phyloP scores from a whole-genome alignment of 257 asterid species.

The Fraxinus americana region DNA sequence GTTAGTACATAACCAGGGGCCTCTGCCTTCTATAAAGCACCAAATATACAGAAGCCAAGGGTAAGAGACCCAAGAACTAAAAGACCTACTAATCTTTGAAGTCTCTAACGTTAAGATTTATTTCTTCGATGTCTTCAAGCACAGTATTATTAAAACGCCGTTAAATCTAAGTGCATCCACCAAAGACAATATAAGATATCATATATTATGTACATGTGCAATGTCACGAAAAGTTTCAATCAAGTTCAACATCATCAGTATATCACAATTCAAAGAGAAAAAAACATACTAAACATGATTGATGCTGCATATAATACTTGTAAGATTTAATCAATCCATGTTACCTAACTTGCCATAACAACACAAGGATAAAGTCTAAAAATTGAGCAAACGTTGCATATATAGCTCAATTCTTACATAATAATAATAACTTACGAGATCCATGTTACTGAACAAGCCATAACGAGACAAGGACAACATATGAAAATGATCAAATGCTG shows the following conservation, averaged over 20 bases:
- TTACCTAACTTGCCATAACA: no score
- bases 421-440: no score
- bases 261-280: neutral
- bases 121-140: neutral
- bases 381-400: neutral
- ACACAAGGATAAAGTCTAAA: no score
- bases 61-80: neutral
- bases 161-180: neutral
- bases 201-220: neutral
- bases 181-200: neutral
- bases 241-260: neutral
- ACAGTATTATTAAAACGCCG: neutral
- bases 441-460: neutral
- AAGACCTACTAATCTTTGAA: neutral
- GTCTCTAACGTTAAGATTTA: neutral
- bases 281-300: neutral
- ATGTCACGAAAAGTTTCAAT: neutral
- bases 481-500: conserved; percentile 6
- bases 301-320: neutral
- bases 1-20: no score
- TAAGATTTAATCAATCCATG: no score
- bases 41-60: neutral
- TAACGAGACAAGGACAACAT: conserved; percentile 5
- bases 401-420: neutral
- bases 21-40: no score